A percentile compares a stretch with the other conserved stretches of the same genome.
These are phyloP conservation scores for Sporothrix dimorphospora DNA, from an alignment of 2,329 filamentous ascomycete species.

Conservation along the genomic window DNA sequence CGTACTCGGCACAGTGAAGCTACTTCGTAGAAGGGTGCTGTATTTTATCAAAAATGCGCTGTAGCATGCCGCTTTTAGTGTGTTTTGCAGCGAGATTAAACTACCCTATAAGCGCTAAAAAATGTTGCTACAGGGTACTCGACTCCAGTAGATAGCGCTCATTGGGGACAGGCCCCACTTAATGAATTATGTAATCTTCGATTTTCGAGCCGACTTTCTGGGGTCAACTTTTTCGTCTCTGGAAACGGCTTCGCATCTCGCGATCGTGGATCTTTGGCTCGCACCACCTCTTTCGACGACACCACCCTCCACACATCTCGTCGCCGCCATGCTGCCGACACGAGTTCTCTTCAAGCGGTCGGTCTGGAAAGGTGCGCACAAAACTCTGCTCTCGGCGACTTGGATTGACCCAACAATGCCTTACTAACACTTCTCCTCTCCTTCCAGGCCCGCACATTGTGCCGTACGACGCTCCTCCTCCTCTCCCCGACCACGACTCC, in stretches of 20 bases:
- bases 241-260: not conserved
- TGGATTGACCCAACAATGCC: not conserved
- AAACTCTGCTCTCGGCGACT: no score
- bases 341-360: slow-evolving; percentile 72
- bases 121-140: not conserved
- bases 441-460: slow-evolving; percentile 55
- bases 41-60: not conserved
- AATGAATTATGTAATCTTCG: not conserved
- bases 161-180: not conserved
- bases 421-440: slow-evolving; percentile 33
- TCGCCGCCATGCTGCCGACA: slow-evolving; percentile 65
- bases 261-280: not conserved
- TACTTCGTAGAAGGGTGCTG: no score
- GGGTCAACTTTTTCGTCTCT: slow-evolving; percentile 19
- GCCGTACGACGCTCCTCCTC: slow-evolving; percentile 48
- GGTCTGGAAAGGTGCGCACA: slow-evolving; percentile 78
- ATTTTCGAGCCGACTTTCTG: not conserved
- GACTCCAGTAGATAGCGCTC: no score
- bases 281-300: slow-evolving; percentile 28
- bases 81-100: no score
- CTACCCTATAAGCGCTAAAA: not conserved
- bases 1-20: slow-evolving; percentile 51
- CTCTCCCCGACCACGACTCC: not conserved
- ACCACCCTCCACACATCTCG: slow-evolving; percentile 1
- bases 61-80: slow-evolving; percentile 7